Evolutionary conservation across 305 asterid genomes (phyloP), one percentile per base, ranked within the genome.

Genomic region (Fraxinus baroniana): DNA sequence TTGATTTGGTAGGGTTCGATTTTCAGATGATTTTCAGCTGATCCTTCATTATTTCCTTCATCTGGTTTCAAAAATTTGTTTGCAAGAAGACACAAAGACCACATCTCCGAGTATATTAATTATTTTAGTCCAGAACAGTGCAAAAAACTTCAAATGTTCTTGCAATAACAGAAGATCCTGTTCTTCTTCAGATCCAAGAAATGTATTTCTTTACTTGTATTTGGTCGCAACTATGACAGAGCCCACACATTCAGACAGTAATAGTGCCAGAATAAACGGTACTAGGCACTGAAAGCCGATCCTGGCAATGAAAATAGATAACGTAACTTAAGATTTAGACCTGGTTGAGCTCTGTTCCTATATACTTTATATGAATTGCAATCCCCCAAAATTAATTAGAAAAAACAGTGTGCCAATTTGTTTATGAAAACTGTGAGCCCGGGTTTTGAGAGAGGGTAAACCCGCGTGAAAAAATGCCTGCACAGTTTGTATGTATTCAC

Each of bases 31-130:
- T 83, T 68, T 66, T 60, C 86, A 26, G 84, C 86, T 55, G 62
- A 26, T 64, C 35, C 93, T 62, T 88, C 90, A 74, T 82, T 81
- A 81, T 88, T 83, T 66, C 86, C 95, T 81, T 89, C 98, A 83
- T 92, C 90, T n/a, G 90, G 83, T 87, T 92, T 91, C 89, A 91
- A 32, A 85, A 93, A 86, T 83, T 95, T 95, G 93, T 86, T 93
- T 83, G 92, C 84, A 62, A 95, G 85, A 77, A 89, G 86, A 91
- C 83, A 73, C 83, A 91, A 80, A 70, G 94, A 89, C 98, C 98
- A 95, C 98, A 95, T 95, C 84, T 87, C 83, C 85, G 80, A 64
- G 76, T 86, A 79, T 86, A 83, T 83, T 81, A 79, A 77, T 28
- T 79, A 77, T 35, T 62, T 86, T 41, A 70, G 72, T 78, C 74